Conservation (phyloP, 148 eudicot genomes). For the Vaccinium vitisidaea region DNA sequence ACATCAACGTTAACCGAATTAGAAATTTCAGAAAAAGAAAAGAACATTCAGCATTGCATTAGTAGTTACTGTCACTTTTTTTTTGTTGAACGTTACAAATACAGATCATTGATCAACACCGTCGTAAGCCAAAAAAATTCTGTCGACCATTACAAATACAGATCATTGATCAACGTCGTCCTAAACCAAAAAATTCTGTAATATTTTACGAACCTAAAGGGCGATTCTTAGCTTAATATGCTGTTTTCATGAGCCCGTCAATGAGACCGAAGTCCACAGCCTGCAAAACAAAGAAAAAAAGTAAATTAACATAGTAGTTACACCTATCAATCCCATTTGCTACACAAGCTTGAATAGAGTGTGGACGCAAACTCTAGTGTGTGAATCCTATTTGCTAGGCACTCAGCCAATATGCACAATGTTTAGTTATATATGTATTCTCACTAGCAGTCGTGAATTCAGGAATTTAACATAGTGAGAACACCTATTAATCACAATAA, state of each 20-base stretch:
- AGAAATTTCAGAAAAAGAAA: background rate
- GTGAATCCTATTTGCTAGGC: background rate
- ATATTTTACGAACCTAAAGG: background rate
- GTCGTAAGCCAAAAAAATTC: no score
- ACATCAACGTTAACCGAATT: background rate
- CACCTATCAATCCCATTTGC: background rate
- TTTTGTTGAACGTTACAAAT: background rate
- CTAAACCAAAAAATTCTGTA: background rate
- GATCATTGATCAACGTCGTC: background rate
- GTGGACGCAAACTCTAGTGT: no score
- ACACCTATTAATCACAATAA: background rate
- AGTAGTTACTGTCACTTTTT: background rate
- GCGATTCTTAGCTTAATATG: constrained; percentile 31
- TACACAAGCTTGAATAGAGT: background rate
- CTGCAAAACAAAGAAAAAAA: constrained; percentile 36
- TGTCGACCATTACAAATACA: background rate
- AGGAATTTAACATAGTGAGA: background rate
- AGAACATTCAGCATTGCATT: background rate
- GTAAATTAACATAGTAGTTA: background rate
- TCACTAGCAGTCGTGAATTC: background rate
- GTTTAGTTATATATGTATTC: background rate
- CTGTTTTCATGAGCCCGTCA: constrained; percentile 83
- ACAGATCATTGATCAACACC: no score
- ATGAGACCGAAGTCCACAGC: constrained; percentile 87
- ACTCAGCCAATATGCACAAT: background rate